Evolutionary conservation across 306 rosid species (phyloP).

Genomic region (Glycine latifolia): DNA sequence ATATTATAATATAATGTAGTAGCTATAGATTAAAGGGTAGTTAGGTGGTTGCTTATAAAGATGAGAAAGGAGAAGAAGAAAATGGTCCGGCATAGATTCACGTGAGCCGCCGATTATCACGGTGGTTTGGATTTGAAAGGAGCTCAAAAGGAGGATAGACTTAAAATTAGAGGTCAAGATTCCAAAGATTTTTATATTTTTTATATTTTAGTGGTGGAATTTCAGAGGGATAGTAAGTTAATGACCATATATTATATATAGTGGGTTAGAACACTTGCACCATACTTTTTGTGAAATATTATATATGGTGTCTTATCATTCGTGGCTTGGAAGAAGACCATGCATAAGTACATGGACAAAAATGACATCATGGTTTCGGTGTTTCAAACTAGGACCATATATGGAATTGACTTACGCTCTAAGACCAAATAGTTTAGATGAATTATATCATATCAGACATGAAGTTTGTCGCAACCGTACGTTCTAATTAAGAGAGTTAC

Average conservation of each 20-base stretch:
- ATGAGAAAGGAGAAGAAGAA: background rate
- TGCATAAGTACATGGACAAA: too few relatives aligned
- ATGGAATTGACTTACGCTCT: too few relatives aligned
- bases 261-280: background rate
- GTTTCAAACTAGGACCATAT: too few relatives aligned
- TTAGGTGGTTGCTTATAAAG: constrained; percentile 38
- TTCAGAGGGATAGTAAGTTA: background rate
- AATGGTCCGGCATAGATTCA: constrained; percentile 51
- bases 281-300: background rate
- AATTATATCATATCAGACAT: too few relatives aligned
- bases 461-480: too few relatives aligned
- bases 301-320: background rate
- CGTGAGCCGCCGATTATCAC: constrained; percentile 68
- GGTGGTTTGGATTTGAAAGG: constrained; percentile 50
- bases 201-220: background rate
- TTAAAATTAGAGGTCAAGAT: constrained; percentile 45
- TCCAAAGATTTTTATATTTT: constrained; percentile 4
- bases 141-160: constrained; percentile 30
- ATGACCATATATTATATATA: background rate
- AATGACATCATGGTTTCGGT: too few relatives aligned
- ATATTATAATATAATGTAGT: constrained; percentile 20
- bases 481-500: too few relatives aligned
- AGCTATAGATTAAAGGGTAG: constrained; percentile 39
- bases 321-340: background rate
- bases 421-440: too few relatives aligned